phyloP scores from a whole-genome alignment of 208 protist genomes.

The Borovskyia barvae region DNA sequence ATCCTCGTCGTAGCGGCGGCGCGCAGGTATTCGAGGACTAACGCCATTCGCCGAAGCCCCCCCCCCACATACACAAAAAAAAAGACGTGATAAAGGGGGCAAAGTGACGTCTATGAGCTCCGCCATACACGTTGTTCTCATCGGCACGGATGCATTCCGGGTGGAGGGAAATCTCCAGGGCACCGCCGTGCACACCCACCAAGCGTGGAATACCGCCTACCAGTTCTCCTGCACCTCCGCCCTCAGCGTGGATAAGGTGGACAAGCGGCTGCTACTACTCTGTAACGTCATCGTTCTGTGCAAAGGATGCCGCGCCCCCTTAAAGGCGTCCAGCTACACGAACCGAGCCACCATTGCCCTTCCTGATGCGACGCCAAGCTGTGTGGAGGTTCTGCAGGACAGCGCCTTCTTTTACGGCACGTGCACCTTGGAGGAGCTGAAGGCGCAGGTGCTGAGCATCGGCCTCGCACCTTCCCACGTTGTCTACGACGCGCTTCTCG shows the following conservation, averaged over 20 bases:
- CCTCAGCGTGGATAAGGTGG: conserved; percentile 48
- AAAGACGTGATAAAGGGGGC: conserved; percentile 1
- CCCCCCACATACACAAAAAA: conserved; percentile 6
- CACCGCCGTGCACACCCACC: conserved; percentile 50
- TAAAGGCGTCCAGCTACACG: conserved; percentile 30
- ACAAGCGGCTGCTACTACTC: conserved; percentile 48
- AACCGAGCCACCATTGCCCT: conserved; percentile 54
- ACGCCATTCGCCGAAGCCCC: neutral
- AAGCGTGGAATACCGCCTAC: conserved; percentile 77
- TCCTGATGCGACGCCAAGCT: conserved; percentile 37
- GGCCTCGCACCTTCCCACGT: conserved; percentile 71
- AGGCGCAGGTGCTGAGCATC: conserved; percentile 30
- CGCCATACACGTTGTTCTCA: conserved; percentile 52
- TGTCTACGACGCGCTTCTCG: conserved; percentile 56
- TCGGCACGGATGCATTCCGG: conserved; percentile 57
- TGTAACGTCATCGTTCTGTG: conserved; percentile 70
- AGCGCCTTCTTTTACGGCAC: conserved; percentile 71
- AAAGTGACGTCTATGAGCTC: no score
- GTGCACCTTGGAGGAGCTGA: conserved; percentile 33
- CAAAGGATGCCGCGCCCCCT: conserved; percentile 41
- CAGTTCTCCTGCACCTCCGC: conserved; percentile 57
- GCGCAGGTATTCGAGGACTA: neutral
- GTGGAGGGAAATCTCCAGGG: conserved; percentile 58
- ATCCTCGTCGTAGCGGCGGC: no score
- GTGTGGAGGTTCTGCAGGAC: conserved; percentile 38